These are phyloP conservation scores for Trichoderma atrobrunneum DNA, from an alignment of 2,329 filamentous ascomycete genomes.

Conservation along the genomic window DNA sequence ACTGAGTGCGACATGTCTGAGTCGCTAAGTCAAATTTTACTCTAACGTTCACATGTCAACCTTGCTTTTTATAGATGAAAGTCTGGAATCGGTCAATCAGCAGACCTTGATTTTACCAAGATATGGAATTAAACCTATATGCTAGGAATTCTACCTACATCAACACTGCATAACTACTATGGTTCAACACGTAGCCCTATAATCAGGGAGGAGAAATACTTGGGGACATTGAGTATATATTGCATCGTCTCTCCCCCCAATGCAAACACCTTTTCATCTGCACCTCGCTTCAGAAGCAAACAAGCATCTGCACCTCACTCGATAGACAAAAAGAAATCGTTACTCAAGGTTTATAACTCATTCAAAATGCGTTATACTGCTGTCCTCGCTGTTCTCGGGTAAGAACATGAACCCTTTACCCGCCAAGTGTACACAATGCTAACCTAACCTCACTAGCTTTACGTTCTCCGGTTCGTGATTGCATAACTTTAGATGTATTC, in stretches of 20 bases:
- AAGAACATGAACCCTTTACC: neutral
- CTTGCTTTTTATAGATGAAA: neutral
- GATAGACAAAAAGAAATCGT: neutral
- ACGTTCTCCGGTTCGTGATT: neutral
- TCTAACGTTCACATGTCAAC: neutral
- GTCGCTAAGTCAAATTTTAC: neutral
- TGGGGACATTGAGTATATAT: neutral
- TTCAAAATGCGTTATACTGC: neutral
- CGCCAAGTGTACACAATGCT: neutral
- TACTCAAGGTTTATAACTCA: neutral
- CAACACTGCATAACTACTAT: neutral
- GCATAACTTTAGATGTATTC: neutral
- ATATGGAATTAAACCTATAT: neutral
- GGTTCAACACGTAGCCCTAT: neutral
- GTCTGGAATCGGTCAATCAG: neutral
- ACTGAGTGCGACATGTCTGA: neutral
- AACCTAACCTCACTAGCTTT: neutral
- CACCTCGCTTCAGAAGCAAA: neutral
- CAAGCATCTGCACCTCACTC: neutral
- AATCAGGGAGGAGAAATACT: neutral
- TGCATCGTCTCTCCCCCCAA: neutral
- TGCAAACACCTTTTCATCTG: neutral
- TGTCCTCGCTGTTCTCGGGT: neutral
- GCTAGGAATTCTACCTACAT: neutral
- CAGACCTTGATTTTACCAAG: neutral